A percentile compares a stretch with the other conserved stretches of the same genome.
Conservation (phyloP, 2,329 filamentous ascomycete species). For the Aspergillus brasiliensis region DNA sequence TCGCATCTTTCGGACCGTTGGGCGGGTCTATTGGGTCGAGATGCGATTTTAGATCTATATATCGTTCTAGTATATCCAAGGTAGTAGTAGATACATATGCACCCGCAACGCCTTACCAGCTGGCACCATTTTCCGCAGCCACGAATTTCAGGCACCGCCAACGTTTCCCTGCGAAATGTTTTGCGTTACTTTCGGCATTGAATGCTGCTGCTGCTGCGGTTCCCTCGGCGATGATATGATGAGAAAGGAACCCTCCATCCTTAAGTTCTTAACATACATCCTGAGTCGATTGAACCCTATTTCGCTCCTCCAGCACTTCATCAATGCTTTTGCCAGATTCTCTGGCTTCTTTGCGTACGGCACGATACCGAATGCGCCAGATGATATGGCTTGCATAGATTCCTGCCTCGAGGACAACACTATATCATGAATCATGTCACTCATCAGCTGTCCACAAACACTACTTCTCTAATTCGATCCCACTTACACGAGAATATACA, state of each 20-base stretch:
- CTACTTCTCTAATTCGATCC: not conserved
- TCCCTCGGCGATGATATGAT: not conserved
- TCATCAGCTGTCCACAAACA: not conserved
- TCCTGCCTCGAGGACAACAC: conserved; percentile 60
- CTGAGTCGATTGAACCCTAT: not conserved
- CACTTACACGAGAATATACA: conserved; percentile 63
- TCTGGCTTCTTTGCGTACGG: conserved; percentile 56
- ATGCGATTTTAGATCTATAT: too few relatives aligned
- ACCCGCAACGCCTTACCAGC: too few relatives aligned
- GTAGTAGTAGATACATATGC: too few relatives aligned
- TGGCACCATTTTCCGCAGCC: too few relatives aligned
- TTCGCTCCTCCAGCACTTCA: conserved; percentile 45
- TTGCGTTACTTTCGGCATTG: too few relatives aligned
- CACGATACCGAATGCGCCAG: conserved; percentile 60
- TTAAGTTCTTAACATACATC: not conserved
- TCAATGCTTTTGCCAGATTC: conserved; percentile 57
- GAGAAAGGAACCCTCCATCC: not conserved
- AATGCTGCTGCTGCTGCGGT: too few relatives aligned
- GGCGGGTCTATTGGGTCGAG: too few relatives aligned
- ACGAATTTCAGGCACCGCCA: too few relatives aligned
- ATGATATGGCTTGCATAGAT: conserved; percentile 62
- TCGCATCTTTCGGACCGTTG: too few relatives aligned
- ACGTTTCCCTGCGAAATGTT: too few relatives aligned
- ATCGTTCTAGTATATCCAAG: too few relatives aligned
- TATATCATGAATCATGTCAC: conserved; percentile 31